phyloP scores from a whole-genome alignment of 2,329 filamentous ascomycete genomes.

The Hypoxylon sp. region DNA sequence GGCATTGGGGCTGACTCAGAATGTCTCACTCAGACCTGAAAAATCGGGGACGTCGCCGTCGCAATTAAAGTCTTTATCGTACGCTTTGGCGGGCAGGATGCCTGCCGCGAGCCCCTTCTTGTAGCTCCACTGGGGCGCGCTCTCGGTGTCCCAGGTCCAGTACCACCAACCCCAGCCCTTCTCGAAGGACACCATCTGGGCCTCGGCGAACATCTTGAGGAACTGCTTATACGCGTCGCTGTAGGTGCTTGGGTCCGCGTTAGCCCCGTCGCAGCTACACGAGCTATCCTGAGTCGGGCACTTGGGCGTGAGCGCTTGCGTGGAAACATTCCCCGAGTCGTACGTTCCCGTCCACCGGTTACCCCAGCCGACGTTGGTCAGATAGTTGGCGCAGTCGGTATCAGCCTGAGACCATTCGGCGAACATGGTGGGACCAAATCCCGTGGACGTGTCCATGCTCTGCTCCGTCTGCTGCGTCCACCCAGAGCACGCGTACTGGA shows the following conservation, averaged over 20 bases:
- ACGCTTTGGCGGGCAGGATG: conserved; percentile 83
- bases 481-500: conserved; percentile 87
- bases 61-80: conserved; percentile 79
- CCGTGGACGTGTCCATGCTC: conserved; percentile 80
- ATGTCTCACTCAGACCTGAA: conserved; percentile 66
- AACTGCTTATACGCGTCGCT: conserved; percentile 84
- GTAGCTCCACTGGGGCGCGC: conserved; percentile 91
- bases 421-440: conserved; percentile 93
- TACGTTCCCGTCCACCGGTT: conserved; percentile 94
- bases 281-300: conserved; percentile 77
- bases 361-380: conserved; percentile 92
- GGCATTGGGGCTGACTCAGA: conserved; percentile 49
- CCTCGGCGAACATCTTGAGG: conserved; percentile 90
- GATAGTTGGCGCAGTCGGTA: conserved; percentile 88
- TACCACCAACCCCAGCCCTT: conserved; percentile 98
- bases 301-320: conserved; percentile 76
- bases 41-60: conserved; percentile 70
- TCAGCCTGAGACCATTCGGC: conserved; percentile 99
- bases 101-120: conserved; percentile 82
- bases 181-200: conserved; percentile 96
- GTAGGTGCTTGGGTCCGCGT: conserved; percentile 79
- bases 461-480: conserved; percentile 86
- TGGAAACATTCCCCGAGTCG: conserved; percentile 74
- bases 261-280: conserved; percentile 83
- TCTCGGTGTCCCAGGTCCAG: conserved; percentile 98